Evolutionary conservation across 805 yeast species (phyloP), one percentile per base, ranked within the genome.

Genomic region (Hanseniaspora valbyensis): DNA sequence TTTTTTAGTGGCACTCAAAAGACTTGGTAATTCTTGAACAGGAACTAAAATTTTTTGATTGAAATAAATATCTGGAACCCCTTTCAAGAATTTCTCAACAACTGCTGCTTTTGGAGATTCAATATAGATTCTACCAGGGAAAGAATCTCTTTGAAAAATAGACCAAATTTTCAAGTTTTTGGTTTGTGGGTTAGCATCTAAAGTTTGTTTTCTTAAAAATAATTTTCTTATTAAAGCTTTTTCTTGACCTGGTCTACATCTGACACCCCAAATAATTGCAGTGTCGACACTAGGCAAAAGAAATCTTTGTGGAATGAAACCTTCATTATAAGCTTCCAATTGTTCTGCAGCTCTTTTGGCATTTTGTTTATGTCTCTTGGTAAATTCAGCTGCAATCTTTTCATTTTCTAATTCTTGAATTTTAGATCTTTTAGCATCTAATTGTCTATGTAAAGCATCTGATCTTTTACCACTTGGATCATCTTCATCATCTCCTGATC

Each of bases 61-160:
- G 25, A 75, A 61, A 58, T 82, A 92, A 32, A 90, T 81, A 65
- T 88, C 89, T 30, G 92, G 90, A 63, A 92, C 75, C 67, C 97
- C 97, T 42, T 79, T 78, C 53, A 90, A 74, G 16, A 95, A 95
- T 53, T 77, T 80, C 61, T 83, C 85, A 38, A 90, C 95, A 21
- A 95, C 96, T 54, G 92, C 87, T 55, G 89, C 83, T 63, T 84
- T 83, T 54, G 90, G 82, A 16, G 98, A 97, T 68, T 92, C 98
- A 55, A 92, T 76, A 66, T 92, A 92, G 48, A 92, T 77, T 63
- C 94, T 87, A 24, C 97, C 97, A 32, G 80, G 75, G 66, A 89
- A 90, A 39, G 85, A 80, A 60, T 92, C 96, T 68, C 98, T 77
- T 68, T 92, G 96, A 71, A 92, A 92, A 30, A 83, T 94, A 18